Percentiles rank a stretch among this genome's conserved stretches.
Evolutionary conservation across 1,284 basidiomycete genomes (phyloP).

Genomic region (Cryptococcus sp.): DNA sequence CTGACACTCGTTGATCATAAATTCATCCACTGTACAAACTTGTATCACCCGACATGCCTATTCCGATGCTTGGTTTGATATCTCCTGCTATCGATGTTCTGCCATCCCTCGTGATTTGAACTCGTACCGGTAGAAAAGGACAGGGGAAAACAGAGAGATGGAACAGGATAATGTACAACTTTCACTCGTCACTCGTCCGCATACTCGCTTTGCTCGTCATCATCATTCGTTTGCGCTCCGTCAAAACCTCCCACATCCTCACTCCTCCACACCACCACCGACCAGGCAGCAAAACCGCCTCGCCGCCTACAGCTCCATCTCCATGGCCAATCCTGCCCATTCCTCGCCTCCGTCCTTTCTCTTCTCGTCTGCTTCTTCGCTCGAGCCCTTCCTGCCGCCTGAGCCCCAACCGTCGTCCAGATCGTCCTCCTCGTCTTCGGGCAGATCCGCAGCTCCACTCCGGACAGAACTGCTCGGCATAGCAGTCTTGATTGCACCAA

Average conservation of each 20-base stretch:
- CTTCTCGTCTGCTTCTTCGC: conserved; percentile 30
- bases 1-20: too few relatives aligned
- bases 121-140: too few relatives aligned
- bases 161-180: too few relatives aligned
- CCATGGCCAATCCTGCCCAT: conserved; percentile 37
- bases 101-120: too few relatives aligned
- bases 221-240: too few relatives aligned
- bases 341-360: conserved; percentile 38
- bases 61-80: too few relatives aligned
- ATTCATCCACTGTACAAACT: too few relatives aligned
- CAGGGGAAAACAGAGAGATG: too few relatives aligned
- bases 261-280: neutral
- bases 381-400: conserved; percentile 9
- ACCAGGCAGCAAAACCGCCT: neutral
- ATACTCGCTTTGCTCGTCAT: too few relatives aligned
- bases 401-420: conserved; percentile 18
- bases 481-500: conserved; percentile 35
- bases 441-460: conserved; percentile 30
- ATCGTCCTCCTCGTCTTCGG: conserved; percentile 44
- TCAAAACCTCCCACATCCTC: neutral
- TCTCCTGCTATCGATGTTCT: too few relatives aligned
- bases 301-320: conserved; percentile 35
- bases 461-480: conserved; percentile 37
- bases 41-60: too few relatives aligned
- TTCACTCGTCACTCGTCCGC: too few relatives aligned